Base-by-base conservation (phyloP, 192 early-diverging fungal genomes). In the Phycomyces blakesleeanus region DNA sequence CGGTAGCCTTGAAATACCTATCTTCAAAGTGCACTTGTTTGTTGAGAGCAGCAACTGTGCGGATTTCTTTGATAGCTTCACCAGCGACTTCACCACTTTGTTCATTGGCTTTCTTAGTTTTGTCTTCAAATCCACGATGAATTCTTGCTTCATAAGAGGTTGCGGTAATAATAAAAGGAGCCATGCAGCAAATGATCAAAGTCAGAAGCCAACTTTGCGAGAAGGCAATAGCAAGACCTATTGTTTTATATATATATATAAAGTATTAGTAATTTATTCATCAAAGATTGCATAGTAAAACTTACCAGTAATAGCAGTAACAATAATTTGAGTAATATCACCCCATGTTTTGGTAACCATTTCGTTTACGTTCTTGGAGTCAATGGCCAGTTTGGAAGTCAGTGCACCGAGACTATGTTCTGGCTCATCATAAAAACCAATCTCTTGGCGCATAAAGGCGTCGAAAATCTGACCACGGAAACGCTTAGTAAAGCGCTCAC, bases 41-140 rank as follows among this genome's bases (percentile, higher is more conserved):
- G 11, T 83, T 89, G 27, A 97, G 79, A 9, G 92, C 79, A 37
- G 89, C 83, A 22, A 97, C 89, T 1, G 95, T 97, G 51, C 91
- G 90, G 26, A 97, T 89, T 57, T 90, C 87, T 18, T 82, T 72
- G 29, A 96, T 88, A 6, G 92, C 89, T 76, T 97, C 93, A 66
- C 83, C 80, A 24, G 93, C 91, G 57, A 91, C 84, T 72, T 93
- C 86, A 59, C 88, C 91, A 16, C 88, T 84, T 27, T 79, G 66
- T 66, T 91, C 89, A 76, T 94, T 92, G 1, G 89, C 87, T 51
- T 74, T 81, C 68, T 90, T 87, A 21, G 83, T 86, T 61, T 82
- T 76, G 27, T 77, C 75, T 51, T 81, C 84, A 55, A 78, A 90
- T 59, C 87, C 87, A 55, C 68, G 67, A 56, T 86, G 60, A 4